Evolutionary conservation across 495 filamentous ascomycete genomes (phyloP).

Genomic region (Staphylotrichum longicolle): DNA sequence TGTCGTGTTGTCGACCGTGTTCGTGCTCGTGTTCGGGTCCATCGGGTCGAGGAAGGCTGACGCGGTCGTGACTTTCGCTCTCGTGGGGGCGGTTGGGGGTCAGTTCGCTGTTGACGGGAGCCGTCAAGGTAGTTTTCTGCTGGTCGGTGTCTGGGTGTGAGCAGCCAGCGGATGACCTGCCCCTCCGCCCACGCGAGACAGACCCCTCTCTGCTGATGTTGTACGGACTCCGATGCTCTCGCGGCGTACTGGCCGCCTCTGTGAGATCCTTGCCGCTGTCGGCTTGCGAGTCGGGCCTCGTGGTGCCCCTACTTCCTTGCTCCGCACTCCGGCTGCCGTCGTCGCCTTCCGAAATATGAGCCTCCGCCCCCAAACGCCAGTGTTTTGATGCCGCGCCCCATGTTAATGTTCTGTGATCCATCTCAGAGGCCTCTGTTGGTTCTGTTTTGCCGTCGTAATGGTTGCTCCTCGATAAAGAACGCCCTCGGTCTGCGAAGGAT

Average conservation of each 20-base stretch:
- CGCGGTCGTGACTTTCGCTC: neutral
- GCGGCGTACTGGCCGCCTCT: conserved; percentile 13
- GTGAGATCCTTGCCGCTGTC: conserved; percentile 29
- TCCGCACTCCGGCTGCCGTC: neutral
- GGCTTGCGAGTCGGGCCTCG: conserved; percentile 17
- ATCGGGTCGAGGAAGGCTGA: neutral
- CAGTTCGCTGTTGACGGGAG: neutral
- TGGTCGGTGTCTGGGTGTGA: neutral
- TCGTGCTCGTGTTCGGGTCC: neutral
- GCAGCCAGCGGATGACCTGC: neutral
- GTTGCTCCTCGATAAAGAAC: neutral
- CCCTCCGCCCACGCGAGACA: neutral
- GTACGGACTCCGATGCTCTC: neutral
- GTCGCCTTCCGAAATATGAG: neutral
- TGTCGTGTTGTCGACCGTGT: neutral
- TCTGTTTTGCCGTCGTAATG: neutral
- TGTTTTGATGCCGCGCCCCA: neutral
- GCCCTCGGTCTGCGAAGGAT: neutral
- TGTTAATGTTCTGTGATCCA: neutral
- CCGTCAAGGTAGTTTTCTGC: neutral
- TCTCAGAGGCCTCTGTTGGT: neutral
- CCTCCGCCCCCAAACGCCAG: neutral
- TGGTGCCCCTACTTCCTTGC: conserved; percentile 1
- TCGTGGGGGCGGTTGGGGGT: neutral
- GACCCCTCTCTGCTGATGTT: neutral